These are phyloP conservation scores for Hibiscus trionum DNA, from an alignment of 345 rosid species.

Conservation along the genomic window DNA sequence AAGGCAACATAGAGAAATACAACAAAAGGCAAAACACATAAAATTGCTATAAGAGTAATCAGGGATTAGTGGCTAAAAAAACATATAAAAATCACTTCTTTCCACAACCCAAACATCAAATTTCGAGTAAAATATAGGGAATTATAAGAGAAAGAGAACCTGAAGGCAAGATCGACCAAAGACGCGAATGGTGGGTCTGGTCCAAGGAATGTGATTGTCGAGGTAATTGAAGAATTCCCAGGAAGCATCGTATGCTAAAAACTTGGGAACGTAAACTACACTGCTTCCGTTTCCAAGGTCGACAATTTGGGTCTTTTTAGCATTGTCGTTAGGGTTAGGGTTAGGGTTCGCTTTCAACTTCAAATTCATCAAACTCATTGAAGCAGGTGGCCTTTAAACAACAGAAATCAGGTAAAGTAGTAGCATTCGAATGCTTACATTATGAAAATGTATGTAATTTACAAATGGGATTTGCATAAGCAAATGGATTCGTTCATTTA, in stretches of 20 bases:
- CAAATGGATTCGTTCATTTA: background rate
- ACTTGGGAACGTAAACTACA: slow-evolving; percentile 48
- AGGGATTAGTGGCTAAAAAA: background rate
- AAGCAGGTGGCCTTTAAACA: background rate
- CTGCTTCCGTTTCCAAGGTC: slow-evolving; percentile 38
- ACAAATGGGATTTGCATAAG: background rate
- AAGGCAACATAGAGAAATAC: background rate
- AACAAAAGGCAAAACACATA: background rate
- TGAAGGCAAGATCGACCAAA: slow-evolving; percentile 63
- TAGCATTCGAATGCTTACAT: background rate
- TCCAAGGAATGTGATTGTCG: slow-evolving; percentile 73
- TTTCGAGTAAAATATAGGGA: background rate
- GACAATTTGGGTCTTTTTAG: background rate
- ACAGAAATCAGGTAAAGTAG: background rate
- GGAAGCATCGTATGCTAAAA: slow-evolving; percentile 24
- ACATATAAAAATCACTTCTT: background rate
- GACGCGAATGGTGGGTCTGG: slow-evolving; percentile 66
- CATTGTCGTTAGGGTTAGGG: background rate
- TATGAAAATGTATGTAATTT: background rate
- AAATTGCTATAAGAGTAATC: background rate
- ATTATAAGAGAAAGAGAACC: slow-evolving; percentile 30
- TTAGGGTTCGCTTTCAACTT: background rate
- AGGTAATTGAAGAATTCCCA: slow-evolving; percentile 71
- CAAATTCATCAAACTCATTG: background rate
- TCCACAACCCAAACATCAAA: background rate